Percentiles rank a stretch among this genome's conserved stretches.
These are phyloP conservation scores for Fusarium sarcochroum DNA, from an alignment of 2,329 filamentous ascomycete species.

Conservation along the genomic window DNA sequence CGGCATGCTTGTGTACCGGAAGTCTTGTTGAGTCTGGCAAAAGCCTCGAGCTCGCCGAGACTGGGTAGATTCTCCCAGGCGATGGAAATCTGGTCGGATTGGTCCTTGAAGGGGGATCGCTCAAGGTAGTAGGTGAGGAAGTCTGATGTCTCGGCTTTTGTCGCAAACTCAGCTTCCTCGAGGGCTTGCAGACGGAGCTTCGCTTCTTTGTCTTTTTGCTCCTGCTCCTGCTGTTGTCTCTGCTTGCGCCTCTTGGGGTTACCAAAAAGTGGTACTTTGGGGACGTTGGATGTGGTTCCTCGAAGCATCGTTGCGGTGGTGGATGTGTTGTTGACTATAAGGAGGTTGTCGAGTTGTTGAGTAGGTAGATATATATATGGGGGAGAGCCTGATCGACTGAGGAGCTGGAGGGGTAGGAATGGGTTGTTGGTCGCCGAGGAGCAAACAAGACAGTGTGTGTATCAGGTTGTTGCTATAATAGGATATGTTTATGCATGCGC, in stretches of 20 bases:
- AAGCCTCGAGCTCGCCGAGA: slow-evolving; percentile 53
- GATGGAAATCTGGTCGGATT: slow-evolving; percentile 54
- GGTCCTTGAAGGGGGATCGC: slow-evolving; percentile 45
- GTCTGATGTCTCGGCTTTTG: slow-evolving; percentile 50
- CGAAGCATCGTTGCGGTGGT: slow-evolving; percentile 37
- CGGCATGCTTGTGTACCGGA: slow-evolving; percentile 56
- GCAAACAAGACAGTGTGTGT: slow-evolving; percentile 38
- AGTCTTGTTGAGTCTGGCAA: slow-evolving; percentile 51
- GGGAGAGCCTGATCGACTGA: slow-evolving; percentile 15
- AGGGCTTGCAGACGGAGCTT: slow-evolving; percentile 43
- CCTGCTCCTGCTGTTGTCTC: slow-evolving; percentile 42
- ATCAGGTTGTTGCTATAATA: slow-evolving; percentile 38
- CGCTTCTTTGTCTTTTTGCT: slow-evolving; percentile 41
- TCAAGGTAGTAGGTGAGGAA: slow-evolving; percentile 54
- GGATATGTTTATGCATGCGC: slow-evolving; percentile 27
- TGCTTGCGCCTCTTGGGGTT: slow-evolving; percentile 48
- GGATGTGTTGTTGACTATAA: background rate
- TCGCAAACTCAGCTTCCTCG: slow-evolving; percentile 50
- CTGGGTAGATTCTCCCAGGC: slow-evolving; percentile 53
- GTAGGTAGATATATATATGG: slow-evolving; percentile 4
- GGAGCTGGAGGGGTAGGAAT: slow-evolving; percentile 27
- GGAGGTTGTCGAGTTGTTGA: background rate
- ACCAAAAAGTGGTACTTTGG: slow-evolving; percentile 45
- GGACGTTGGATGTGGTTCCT: slow-evolving; percentile 38
- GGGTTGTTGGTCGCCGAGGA: slow-evolving; percentile 16